Percentiles rank a stretch among this genome's conserved stretches.
These are phyloP conservation scores for Malania oleifera DNA, from an alignment of 164 flowering plant species.

Conservation along the genomic window DNA sequence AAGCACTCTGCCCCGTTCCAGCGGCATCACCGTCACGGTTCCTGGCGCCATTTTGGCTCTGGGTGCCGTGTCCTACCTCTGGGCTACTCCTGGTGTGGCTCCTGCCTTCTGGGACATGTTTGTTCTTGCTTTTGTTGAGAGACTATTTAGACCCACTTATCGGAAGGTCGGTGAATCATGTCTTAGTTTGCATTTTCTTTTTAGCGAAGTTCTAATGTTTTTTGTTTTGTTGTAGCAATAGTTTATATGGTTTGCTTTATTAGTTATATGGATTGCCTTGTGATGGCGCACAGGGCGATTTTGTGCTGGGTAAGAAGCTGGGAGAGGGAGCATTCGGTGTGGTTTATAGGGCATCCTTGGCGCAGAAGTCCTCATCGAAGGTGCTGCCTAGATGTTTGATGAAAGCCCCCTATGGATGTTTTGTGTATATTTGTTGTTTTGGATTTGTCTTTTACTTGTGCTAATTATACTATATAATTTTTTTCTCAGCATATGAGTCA, in stretches of 20 bases:
- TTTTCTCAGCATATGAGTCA: background rate
- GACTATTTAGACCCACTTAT: conserved; percentile 77
- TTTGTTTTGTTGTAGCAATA: background rate
- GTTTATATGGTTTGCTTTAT: conserved; percentile 6
- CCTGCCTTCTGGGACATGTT: conserved; percentile 99
- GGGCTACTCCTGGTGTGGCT: conserved; percentile 99
- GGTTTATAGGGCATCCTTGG: conserved; percentile 65
- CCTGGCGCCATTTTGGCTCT: conserved; percentile 83
- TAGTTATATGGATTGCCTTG: background rate
- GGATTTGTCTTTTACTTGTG: background rate
- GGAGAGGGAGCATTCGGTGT: conserved; percentile 98
- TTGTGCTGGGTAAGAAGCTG: conserved; percentile 86
- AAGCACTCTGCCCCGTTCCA: conserved; percentile 81
- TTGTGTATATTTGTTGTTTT: background rate
- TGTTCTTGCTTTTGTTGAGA: conserved; percentile 87
- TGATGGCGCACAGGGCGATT: conserved; percentile 74
- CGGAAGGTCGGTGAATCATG: conserved; percentile 48
- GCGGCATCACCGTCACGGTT: conserved; percentile 56
- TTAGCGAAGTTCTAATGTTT: background rate
- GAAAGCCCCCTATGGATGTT: background rate
- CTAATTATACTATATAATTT: no score
- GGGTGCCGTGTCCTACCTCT: conserved; percentile 78
- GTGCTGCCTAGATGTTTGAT: conserved; percentile 29
- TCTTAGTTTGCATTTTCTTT: background rate
- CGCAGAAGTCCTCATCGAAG: conserved; percentile 56